Conservation (phyloP, 2,329 filamentous ascomycete genomes). For the Ilyonectria sp. region DNA sequence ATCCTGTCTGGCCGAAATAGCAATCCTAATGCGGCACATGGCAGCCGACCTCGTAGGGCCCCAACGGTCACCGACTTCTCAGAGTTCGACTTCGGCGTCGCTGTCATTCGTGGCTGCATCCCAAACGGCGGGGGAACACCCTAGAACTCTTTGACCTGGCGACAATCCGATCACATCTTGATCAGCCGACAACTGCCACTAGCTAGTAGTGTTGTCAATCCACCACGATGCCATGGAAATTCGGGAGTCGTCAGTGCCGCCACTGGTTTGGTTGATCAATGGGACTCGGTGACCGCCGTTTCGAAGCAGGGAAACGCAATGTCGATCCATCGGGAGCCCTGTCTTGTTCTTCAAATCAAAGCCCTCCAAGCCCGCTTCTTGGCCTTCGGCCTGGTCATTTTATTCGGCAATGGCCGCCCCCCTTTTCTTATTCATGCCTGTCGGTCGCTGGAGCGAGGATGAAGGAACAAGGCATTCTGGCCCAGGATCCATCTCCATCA, state of each 20-base stretch:
- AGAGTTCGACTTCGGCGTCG: slow-evolving; percentile 31
- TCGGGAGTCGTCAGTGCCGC: slow-evolving; percentile 12
- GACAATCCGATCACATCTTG: slow-evolving; percentile 9
- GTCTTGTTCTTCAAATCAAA: slow-evolving; percentile 40
- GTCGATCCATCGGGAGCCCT: slow-evolving; percentile 42
- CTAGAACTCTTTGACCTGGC: slow-evolving; percentile 24
- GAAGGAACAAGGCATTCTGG: slow-evolving; percentile 1
- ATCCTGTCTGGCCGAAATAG: slow-evolving; percentile 10
- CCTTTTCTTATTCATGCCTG: slow-evolving; percentile 34
- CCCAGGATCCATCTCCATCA: neutral
- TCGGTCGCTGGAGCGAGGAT: slow-evolving; percentile 27
- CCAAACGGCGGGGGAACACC: slow-evolving; percentile 18
- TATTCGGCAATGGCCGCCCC: slow-evolving; percentile 25
- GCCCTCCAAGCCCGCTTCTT: slow-evolving; percentile 35
- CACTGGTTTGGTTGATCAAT: slow-evolving; percentile 24
- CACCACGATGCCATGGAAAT: neutral
- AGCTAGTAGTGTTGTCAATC: neutral
- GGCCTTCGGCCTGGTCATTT: slow-evolving; percentile 34
- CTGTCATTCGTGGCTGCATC: slow-evolving; percentile 32
- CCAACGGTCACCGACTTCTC: slow-evolving; percentile 15
- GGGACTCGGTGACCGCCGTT: slow-evolving; percentile 27
- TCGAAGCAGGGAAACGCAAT: slow-evolving; percentile 34
- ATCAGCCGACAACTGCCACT: slow-evolving; percentile 1
- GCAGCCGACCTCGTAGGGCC: slow-evolving; percentile 13
- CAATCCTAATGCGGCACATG: neutral